Base-by-base conservation (phyloP, 805 yeast genomes). In the Ogataea trehalophila region DNA sequence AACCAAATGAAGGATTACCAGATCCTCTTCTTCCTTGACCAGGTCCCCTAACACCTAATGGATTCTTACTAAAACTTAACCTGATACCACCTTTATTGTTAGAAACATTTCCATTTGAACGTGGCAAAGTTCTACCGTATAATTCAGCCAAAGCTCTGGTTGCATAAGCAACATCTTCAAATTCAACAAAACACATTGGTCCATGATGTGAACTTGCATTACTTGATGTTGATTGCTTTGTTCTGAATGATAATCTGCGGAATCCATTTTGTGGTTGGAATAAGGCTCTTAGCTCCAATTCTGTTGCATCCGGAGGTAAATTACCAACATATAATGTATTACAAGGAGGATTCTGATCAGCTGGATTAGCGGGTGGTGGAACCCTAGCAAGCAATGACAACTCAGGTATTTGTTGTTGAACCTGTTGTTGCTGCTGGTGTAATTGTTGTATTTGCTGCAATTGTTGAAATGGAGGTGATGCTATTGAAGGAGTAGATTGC, bases 111-210 rank as follows among this genome's bases (percentile, higher is more conserved):
- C 82, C 82, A 33, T 81, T 83, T 35, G 82, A 82, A 61, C 97
- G 78, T 31, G 96, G 95, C 59, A 94, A 75, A 11, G 94, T 89
- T 53, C 94, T 76, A 15, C 99, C 99, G 63, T 94, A 94, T 42
- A 94, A 72, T 68, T 91, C 97, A 33, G 96, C 96, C 50, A 94
- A 73, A 0, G 98, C 97, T 59, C 88, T 77, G 2, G 98, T 89
- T 1, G 99, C 99, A 67, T 80, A 85, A 3, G 86, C 83, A 44
- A 94, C 96, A 65, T 92, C 97, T 58, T 94, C 99, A 71, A 94
- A 94, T 72, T 94, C 99, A 46, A 94, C 99, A 74, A 94, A 94
- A 68, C 99, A 94, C 98, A 94, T 94, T 46, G 99, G 99, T 5
- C 99, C 98, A 69, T 86, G 95, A 55, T 79, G 77, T 39, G 74